A percentile compares a stretch with the other conserved stretches of the same genome.
Conservation (phyloP, 1,284 basidiomycete species). For the Ceratobasidium sp. region DNA sequence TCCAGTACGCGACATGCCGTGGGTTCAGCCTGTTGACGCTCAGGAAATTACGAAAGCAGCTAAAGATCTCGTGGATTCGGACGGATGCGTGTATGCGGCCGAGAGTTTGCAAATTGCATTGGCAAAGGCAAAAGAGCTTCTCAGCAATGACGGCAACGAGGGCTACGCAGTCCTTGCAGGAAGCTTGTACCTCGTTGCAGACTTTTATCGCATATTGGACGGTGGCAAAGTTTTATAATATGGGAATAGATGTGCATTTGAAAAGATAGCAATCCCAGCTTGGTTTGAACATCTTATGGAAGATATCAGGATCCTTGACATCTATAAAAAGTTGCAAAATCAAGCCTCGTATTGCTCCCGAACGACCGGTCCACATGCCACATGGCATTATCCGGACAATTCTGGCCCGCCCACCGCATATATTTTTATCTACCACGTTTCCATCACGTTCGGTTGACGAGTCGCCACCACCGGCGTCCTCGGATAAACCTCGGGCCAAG, state of each 20-base stretch:
- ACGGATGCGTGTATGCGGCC: constrained; percentile 51
- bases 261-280: background rate
- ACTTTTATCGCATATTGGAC: constrained; percentile 76
- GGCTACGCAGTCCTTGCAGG: constrained; percentile 81
- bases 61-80: constrained; percentile 42
- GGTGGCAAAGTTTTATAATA: constrained; percentile 19
- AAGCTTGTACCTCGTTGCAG: constrained; percentile 90
- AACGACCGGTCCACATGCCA: background rate
- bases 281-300: no score
- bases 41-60: constrained; percentile 54
- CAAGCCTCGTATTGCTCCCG: background rate
- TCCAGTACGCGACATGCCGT: constrained; percentile 89
- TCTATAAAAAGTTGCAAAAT: background rate
- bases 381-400: background rate
- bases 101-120: constrained; percentile 47
- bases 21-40: constrained; percentile 77
- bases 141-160: constrained; percentile 53
- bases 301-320: background rate
- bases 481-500: constrained; percentile 31
- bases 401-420: background rate
- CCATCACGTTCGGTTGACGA: background rate
- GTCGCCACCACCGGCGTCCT: background rate
- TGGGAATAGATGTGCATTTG: background rate
- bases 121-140: constrained; percentile 46
- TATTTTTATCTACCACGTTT: constrained; percentile 16